phyloP scores from a whole-genome alignment of 2,329 filamentous ascomycete genomes.

The Fusarium sp. region DNA sequence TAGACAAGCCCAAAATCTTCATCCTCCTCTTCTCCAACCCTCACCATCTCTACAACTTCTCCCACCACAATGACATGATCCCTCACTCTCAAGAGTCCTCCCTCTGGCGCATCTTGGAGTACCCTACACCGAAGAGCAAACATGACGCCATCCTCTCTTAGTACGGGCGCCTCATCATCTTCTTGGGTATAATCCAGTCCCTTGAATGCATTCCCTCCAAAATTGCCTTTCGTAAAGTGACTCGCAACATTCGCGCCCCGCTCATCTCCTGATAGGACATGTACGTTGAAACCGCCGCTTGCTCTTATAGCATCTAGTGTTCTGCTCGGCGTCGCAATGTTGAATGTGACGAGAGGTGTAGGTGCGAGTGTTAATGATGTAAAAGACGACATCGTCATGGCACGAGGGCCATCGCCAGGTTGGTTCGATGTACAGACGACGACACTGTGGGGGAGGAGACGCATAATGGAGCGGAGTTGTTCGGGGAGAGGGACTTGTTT shows the following conservation, averaged over 20 bases:
- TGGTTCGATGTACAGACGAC: slow-evolving; percentile 64
- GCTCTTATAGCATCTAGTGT: slow-evolving; percentile 61
- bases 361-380: slow-evolving; percentile 64
- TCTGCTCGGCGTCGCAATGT: slow-evolving; percentile 64
- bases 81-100: slow-evolving; percentile 57
- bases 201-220: slow-evolving; percentile 50
- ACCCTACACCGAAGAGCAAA: slow-evolving; percentile 58
- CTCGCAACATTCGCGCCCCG: slow-evolving; percentile 61
- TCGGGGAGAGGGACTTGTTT: slow-evolving; percentile 51
- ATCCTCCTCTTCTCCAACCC: slow-evolving; percentile 43
- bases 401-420: slow-evolving; percentile 50
- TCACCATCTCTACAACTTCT: slow-evolving; percentile 58
- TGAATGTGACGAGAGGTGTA: slow-evolving; percentile 64
- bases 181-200: slow-evolving; percentile 24
- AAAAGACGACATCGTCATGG: slow-evolving; percentile 69
- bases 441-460: slow-evolving; percentile 62
- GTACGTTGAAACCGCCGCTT: slow-evolving; percentile 62
- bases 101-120: slow-evolving; percentile 50
- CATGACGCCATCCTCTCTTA: slow-evolving; percentile 62
- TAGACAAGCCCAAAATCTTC: slow-evolving; percentile 59
- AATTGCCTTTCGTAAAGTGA: slow-evolving; percentile 61
- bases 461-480: slow-evolving; percentile 62
- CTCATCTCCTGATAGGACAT: slow-evolving; percentile 59
- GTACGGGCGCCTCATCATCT: slow-evolving; percentile 49
- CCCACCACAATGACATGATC: slow-evolving; percentile 64